Conservation (phyloP, 2,329 filamentous ascomycete species). For the Aspergillus luchuensis region DNA sequence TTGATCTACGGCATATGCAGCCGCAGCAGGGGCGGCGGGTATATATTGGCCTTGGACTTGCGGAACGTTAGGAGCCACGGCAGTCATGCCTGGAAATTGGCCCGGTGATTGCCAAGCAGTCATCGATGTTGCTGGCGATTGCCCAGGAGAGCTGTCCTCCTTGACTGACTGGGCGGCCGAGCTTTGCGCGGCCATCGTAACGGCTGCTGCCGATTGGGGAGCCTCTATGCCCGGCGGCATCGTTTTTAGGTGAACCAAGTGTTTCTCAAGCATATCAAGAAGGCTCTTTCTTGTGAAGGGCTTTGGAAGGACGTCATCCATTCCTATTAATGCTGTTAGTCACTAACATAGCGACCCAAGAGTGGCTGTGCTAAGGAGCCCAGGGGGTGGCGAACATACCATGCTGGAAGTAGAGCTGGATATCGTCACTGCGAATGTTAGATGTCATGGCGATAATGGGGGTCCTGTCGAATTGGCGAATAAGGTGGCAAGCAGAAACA, state of each 20-base stretch:
- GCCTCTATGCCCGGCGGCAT: conserved; percentile 59
- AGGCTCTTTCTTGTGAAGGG: conserved; percentile 91
- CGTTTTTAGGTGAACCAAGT: conserved; percentile 81
- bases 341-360: neutral
- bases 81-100: conserved; percentile 60
- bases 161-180: conserved; percentile 60
- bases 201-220: conserved; percentile 41
- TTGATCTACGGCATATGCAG: conserved; percentile 43
- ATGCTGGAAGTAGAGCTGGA: conserved; percentile 95
- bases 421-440: conserved; percentile 94
- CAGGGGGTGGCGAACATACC: conserved; percentile 62
- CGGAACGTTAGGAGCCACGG: conserved; percentile 53
- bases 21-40: conserved; percentile 39
- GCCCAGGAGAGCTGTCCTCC: conserved; percentile 64
- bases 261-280: conserved; percentile 82
- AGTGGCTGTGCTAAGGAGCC: neutral
- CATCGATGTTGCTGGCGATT: conserved; percentile 60
- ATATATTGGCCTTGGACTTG: conserved; percentile 47
- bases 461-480: conserved; percentile 78
- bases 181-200: conserved; percentile 52
- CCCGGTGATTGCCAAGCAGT: conserved; percentile 67
- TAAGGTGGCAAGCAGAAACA: conserved; percentile 90
- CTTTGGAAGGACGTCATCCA: conserved; percentile 97
- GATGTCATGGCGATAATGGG: conserved; percentile 99
- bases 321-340: conserved; percentile 61